phyloP scores from a whole-genome alignment of 257 asterid species.

The Scutellaria baicalensis region DNA sequence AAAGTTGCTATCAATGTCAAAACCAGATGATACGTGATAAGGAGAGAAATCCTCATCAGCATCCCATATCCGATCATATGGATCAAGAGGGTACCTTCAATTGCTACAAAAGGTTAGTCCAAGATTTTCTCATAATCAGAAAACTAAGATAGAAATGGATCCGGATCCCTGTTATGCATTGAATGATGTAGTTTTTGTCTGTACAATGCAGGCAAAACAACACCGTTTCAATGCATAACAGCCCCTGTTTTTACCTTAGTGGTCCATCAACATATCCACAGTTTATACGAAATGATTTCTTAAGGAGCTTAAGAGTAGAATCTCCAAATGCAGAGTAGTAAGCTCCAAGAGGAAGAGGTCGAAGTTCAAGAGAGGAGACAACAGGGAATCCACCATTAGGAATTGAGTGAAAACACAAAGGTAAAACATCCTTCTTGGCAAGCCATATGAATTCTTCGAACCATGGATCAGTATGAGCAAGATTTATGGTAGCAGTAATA shows the following conservation, averaged over 20 bases:
- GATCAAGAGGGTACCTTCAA: slow-evolving; percentile 79
- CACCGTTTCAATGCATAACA: not conserved
- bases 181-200: not conserved
- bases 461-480: slow-evolving; percentile 69
- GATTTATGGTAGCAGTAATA: slow-evolving; percentile 57
- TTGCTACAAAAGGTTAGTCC: not conserved
- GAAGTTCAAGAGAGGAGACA: slow-evolving; percentile 66
- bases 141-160: not conserved
- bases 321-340: slow-evolving; percentile 43
- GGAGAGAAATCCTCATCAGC: slow-evolving; percentile 85
- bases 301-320: slow-evolving; percentile 36
- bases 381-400: slow-evolving; percentile 71
- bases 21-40: slow-evolving; percentile 69
- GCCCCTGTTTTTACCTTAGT: slow-evolving; percentile 36
- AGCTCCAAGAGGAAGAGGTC: slow-evolving; percentile 75
- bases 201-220: not conserved
- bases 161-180: not conserved
- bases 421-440: slow-evolving; percentile 41
- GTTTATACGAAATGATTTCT: slow-evolving; percentile 67
- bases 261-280: slow-evolving; percentile 77
- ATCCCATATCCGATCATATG: slow-evolving; percentile 86
- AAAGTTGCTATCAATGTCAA: slow-evolving; percentile 51
- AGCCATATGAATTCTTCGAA: slow-evolving; percentile 69
- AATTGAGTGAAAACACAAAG: slow-evolving; percentile 66
- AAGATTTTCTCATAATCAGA: not conserved